Percentiles rank a stretch among this genome's conserved stretches.
These are phyloP conservation scores for Suillus variegatus DNA, from an alignment of 768 basidiomycete genomes.

Conservation along the genomic window DNA sequence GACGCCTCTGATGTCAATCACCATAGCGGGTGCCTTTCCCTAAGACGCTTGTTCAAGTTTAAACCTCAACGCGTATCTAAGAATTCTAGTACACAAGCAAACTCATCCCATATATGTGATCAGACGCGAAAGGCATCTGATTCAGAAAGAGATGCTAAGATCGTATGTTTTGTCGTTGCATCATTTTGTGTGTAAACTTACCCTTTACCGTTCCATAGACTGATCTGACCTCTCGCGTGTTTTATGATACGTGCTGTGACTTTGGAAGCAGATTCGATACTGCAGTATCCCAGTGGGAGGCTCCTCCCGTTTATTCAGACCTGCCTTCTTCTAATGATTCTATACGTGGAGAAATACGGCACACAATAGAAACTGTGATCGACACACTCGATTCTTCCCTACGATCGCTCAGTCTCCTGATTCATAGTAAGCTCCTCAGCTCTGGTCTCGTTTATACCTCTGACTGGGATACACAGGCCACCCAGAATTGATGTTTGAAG, in stretches of 20 bases:
- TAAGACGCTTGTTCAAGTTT: conserved; percentile 22
- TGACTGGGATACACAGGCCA: conserved; percentile 42
- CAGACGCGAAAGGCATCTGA: background rate
- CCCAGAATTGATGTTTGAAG: conserved; percentile 68
- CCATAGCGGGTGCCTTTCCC: conserved; percentile 20
- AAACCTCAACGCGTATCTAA: background rate
- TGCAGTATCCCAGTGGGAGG: conserved; percentile 32
- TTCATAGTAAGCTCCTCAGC: conserved; percentile 56
- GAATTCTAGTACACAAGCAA: background rate
- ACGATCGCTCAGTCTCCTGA: conserved; percentile 65
- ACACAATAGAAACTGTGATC: conserved; percentile 55
- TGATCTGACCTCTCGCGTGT: conserved; percentile 24
- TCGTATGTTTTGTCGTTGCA: background rate
- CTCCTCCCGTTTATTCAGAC: conserved; percentile 44
- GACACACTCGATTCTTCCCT: conserved; percentile 53
- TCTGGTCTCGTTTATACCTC: conserved; percentile 12
- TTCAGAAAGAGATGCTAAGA: background rate
- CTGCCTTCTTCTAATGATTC: conserved; percentile 15
- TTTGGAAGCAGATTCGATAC: conserved; percentile 37
- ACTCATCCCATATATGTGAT: background rate
- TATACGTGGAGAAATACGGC: conserved; percentile 38
- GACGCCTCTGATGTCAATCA: conserved; percentile 26
- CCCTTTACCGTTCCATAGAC: background rate
- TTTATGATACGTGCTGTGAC: conserved; percentile 45
- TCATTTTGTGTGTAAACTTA: conserved; percentile 5